phyloP scores from a whole-genome alignment of 2,329 filamentous ascomycete species.

The Botrytis byssoidea region DNA sequence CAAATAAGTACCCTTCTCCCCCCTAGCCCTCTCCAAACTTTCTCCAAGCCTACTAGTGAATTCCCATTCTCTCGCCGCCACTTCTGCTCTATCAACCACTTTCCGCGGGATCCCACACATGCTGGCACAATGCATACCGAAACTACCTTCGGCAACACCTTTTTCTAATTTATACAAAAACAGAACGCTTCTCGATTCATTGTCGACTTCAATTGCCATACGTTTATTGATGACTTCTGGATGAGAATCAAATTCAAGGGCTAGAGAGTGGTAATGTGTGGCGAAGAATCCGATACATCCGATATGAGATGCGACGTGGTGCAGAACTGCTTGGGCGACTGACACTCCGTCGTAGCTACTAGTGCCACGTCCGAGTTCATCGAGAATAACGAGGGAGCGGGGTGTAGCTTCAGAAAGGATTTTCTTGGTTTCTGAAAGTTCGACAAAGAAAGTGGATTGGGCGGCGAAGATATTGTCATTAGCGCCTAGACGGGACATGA shows the following conservation, averaged over 20 bases:
- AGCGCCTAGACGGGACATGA: conserved; percentile 96
- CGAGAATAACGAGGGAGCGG: conserved; percentile 90
- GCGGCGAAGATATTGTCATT: conserved; percentile 99
- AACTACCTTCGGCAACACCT: conserved; percentile 92
- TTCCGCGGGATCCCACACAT: conserved; percentile 92
- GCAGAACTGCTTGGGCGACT: conserved; percentile 94
- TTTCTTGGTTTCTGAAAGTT: conserved; percentile 96
- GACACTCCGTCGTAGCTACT: conserved; percentile 95
- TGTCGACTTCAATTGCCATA: conserved; percentile 95
- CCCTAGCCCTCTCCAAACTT: conserved; percentile 55
- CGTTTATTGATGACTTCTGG: conserved; percentile 82
- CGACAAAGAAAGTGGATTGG: conserved; percentile 97
- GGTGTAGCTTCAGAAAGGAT: conserved; percentile 93
- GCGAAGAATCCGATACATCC: conserved; percentile 96
- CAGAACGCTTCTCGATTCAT: conserved; percentile 79
- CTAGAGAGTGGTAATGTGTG: conserved; percentile 93
- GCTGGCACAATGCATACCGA: conserved; percentile 97
- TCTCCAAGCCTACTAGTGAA: conserved; percentile 89
- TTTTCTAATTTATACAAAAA: conserved; percentile 94
- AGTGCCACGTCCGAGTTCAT: conserved; percentile 92
- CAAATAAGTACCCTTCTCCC: conserved; percentile 67
- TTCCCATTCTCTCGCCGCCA: conserved; percentile 89
- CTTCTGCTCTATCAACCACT: conserved; percentile 83
- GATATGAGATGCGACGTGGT: conserved; percentile 89
- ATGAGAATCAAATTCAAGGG: conserved; percentile 84